Evolutionary conservation across 371 early-diverging fungal genomes (phyloP).

Genomic region (Scutellospora calospora): DNA sequence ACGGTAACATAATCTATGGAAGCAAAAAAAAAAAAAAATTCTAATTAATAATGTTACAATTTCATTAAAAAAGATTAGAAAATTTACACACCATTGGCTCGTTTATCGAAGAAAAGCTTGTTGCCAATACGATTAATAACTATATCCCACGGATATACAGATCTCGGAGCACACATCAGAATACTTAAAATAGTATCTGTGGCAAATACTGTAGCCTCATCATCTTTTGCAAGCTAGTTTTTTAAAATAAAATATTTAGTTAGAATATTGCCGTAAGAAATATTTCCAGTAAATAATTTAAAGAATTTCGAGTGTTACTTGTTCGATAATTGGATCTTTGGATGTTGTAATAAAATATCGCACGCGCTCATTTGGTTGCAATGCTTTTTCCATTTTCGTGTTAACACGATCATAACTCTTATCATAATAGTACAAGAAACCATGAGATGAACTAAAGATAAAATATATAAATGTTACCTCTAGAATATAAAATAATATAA

Average conservation of each 20-base stretch:
- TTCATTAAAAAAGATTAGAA: not conserved
- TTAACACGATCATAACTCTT: conserved; percentile 87
- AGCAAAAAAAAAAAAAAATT: not conserved
- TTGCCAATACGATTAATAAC: conserved; percentile 88
- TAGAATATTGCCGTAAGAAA: not conserved
- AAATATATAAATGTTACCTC: conserved; percentile 3
- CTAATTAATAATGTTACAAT: not conserved
- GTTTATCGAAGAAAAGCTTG: conserved; percentile 92
- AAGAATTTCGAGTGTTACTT: conserved; percentile 44
- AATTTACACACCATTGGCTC: conserved; percentile 77
- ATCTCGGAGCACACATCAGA: conserved; percentile 92
- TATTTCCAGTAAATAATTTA: not conserved
- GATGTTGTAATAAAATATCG: conserved; percentile 83
- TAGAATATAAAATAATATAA: not conserved
- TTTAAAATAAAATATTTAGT: not conserved
- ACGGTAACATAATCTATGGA: conserved; percentile 81
- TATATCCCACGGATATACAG: conserved; percentile 96
- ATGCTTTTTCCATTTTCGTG: conserved; percentile 80
- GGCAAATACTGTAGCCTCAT: conserved; percentile 83
- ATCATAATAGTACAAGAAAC: conserved; percentile 81
- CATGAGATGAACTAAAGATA: conserved; percentile 63
- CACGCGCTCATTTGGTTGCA: conserved; percentile 75
- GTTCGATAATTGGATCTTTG: conserved; percentile 80
- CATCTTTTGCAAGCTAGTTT: conserved; percentile 65
- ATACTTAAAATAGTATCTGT: conserved; percentile 91